Percentiles rank a stretch among this genome's conserved stretches.
phyloP scores from a whole-genome alignment of 176 grass and related monocot species.

The Hordeum vulgare region DNA sequence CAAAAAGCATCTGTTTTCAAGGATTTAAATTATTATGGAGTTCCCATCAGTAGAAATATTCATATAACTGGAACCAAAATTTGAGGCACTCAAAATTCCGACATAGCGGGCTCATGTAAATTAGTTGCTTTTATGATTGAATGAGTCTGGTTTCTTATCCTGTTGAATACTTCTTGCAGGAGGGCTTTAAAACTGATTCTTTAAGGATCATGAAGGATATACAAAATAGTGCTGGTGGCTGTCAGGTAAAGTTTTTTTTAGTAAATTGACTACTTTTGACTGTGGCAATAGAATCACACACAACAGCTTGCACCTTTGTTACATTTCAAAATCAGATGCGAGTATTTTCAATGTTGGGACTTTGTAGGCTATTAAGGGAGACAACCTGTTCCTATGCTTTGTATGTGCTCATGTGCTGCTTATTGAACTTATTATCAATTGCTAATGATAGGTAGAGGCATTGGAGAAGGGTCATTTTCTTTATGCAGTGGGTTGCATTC shows the following conservation, averaged over 20 bases:
- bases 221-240: conserved; percentile 52
- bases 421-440: not conserved
- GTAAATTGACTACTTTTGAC: not conserved
- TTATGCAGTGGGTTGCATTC: not conserved
- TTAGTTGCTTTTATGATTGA: not conserved
- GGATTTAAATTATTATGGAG: not conserved
- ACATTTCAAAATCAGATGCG: not conserved
- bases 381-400: not conserved
- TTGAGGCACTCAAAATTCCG: not conserved
- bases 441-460: not conserved
- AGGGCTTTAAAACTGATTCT: conserved; percentile 87
- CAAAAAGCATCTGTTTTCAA: too few relatives aligned
- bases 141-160: conserved; percentile 1
- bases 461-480: not conserved
- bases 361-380: not conserved
- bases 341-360: not conserved
- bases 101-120: not conserved
- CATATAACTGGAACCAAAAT: not conserved
- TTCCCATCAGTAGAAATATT: not conserved
- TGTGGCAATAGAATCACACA: not conserved
- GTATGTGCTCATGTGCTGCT: not conserved
- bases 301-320: not conserved
- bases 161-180: conserved; percentile 41
- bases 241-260: conserved; percentile 55
- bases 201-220: conserved; percentile 92